Base-by-base conservation (phyloP, 2,329 filamentous ascomycete species). In the Cercospora berteroae region DNA sequence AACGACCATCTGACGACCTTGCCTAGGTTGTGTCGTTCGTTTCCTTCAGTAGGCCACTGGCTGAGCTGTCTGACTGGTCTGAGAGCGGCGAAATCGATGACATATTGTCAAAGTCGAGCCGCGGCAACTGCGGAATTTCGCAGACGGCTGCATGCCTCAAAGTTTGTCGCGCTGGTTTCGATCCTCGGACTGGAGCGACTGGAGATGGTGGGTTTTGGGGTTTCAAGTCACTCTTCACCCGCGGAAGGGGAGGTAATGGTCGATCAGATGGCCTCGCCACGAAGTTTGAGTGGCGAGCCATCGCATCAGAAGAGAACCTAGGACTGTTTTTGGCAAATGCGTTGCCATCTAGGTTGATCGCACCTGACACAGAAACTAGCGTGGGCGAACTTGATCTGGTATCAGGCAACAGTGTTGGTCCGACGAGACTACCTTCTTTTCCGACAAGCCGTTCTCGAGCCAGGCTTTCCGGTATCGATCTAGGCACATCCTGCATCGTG, bases 201-300 rank as follows among this genome's bases (percentile, higher is more conserved):
- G 63, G 65, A 55, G 66, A 60, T 50, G 60, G 65, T 25, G 65
- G 60, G 44, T 60, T 60, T 50, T 27, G 58, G 7, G 60, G 42
- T 25, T 36, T 16, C 33, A 57, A 23, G n/a, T 55, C 18, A 52
- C 44, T 25, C 29, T 65, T 68, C n/a, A 59, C 58, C 8, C 63
- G 59, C n/a, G 66, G 62, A 48, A 33, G 48, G n/a, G 62, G 66
- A 20, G 63, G 66, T 48, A 67, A 52, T 23, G 27, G 42, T 33
- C 42, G 25, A 23, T 50, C 44, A 50, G 42, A 8, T 23, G 60
- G 60, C 10, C 25, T 23, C 7, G 42, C 25, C 39, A 36, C 29
- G 27, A 52, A 55, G 33, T 29, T 44, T 2, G 60, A 29, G 36
- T 55, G 27, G 31, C 60, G 39, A 12, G 48, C 36, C 44, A 50